Base-by-base conservation (phyloP, 2,329 filamentous ascomycete species). In the Berkeleyomyces rouxiae region DNA sequence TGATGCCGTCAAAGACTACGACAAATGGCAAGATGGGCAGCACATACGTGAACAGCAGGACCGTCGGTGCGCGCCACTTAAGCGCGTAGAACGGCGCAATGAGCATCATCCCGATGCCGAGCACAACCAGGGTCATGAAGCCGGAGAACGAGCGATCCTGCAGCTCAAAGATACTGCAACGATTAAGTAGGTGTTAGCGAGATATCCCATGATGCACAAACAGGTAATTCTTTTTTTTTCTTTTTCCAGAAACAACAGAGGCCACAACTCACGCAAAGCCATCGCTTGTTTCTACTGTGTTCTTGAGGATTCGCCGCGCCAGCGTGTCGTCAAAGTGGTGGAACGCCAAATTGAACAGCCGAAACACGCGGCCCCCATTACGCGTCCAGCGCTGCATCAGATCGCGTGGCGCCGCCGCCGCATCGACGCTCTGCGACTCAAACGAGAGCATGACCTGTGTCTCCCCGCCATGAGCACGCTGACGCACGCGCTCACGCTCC, bases 261-360 rank as follows among this genome's bases (percentile, higher is more conserved):
- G 16, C n/a, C 3, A 39, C n/a, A 55, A 63, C 65, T 63, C 51
- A 66, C 65, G 79, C 84, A 67, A 89, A 85, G 0, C 81, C 86
- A 65, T 86, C 79, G 61, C 81, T 79, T 0, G 81, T 87, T 67
- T 81, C 76, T 44, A 88, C 71, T 0, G 84, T 85, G 69, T 86
- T 83, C 61, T 75, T 76, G 40, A 91, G 70, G 39, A 89, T 85
- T 7, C 77, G 75, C 36, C 70, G 73, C 0, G 84, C 87, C 16
- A 83, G 72, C 3, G 73, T 72, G 68, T 90, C 84, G 65, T 83
- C 79, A 67, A 90, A 90, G 73, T 90, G 87, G 71, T 90, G 87
- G 69, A 91, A 91, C 0, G 85, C 81, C 1, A 89, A 76, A 70
- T 85, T 87, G 71, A 87, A 90, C 59, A 90, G 73, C 3, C 87